Conservation (phyloP, 352 stramenopile species). For the Phytophthora uliginosa region DNA sequence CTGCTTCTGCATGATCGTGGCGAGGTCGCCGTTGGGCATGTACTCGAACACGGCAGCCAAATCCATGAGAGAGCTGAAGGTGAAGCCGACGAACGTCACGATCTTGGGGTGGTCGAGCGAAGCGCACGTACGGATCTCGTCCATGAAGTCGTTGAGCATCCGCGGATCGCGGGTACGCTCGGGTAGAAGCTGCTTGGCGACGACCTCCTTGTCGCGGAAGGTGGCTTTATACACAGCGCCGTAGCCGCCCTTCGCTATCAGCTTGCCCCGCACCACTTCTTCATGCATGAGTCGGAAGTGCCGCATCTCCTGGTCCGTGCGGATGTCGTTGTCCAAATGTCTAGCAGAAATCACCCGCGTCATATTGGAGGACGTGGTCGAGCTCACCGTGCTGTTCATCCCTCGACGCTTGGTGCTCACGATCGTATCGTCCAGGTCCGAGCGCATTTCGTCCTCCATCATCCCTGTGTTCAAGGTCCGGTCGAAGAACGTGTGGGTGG, state of each 20-base stretch:
- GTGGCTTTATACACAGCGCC: slow-evolving; percentile 67
- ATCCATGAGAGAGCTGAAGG: slow-evolving; percentile 63
- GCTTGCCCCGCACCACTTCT: slow-evolving; percentile 49
- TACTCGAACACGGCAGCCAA: slow-evolving; percentile 64
- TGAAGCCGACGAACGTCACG: slow-evolving; percentile 65
- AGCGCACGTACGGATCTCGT: slow-evolving; percentile 56
- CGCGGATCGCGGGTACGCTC: slow-evolving; percentile 38
- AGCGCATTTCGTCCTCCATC: slow-evolving; percentile 17
- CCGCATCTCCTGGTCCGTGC: slow-evolving; percentile 67
- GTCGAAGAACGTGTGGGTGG: slow-evolving; percentile 23
- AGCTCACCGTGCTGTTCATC: slow-evolving; percentile 22
- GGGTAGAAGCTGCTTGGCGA: slow-evolving; percentile 58
- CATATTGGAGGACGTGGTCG: slow-evolving; percentile 16
- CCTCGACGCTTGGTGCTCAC: slow-evolving; percentile 24
- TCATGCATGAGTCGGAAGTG: slow-evolving; percentile 60
- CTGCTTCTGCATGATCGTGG: slow-evolving; percentile 46
- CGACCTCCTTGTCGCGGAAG: slow-evolving; percentile 46
- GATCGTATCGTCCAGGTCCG: slow-evolving; percentile 23
- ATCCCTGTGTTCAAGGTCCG: slow-evolving; percentile 36
- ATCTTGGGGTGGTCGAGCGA: slow-evolving; percentile 57
- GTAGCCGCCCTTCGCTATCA: slow-evolving; percentile 68
- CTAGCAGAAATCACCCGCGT: slow-evolving; percentile 16
- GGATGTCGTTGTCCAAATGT: slow-evolving; percentile 71
- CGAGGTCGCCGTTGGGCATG: slow-evolving; percentile 56
- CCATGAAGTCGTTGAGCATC: slow-evolving; percentile 59